Percentiles rank a stretch among this genome's conserved stretches.
Conservation (phyloP, 1,139 yeast genomes). For the Candida sanyaensis region DNA sequence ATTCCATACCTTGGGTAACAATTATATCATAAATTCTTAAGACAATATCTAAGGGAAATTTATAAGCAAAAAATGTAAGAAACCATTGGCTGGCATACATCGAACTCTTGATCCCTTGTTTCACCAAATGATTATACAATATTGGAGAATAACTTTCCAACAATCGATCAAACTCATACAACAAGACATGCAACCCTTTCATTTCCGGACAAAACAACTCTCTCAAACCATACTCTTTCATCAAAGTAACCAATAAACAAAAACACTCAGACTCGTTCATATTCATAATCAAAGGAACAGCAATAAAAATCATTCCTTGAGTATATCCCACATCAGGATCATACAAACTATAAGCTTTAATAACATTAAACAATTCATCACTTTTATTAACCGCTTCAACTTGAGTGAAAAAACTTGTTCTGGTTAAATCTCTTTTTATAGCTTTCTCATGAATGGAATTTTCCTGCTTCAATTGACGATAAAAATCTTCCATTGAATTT, state of each 20-base stretch:
- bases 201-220: conserved; percentile 81
- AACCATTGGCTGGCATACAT: conserved; percentile 99
- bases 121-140: conserved; percentile 70
- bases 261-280: conserved; percentile 86
- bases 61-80: conserved; percentile 89
- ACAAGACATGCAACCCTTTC: conserved; percentile 85
- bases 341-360: conserved; percentile 80
- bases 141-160: conserved; percentile 70
- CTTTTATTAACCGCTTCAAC: conserved; percentile 52
- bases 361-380: conserved; percentile 67
- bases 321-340: conserved; percentile 97
- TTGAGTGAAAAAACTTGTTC: conserved; percentile 79
- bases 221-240: conserved; percentile 82
- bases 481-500: conserved; percentile 68
- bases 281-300: conserved; percentile 81
- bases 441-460: conserved; percentile 71
- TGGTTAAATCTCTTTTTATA: conserved; percentile 76
- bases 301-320: conserved; percentile 94
- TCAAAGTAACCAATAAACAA: conserved; percentile 73
- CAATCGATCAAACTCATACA: conserved; percentile 87
- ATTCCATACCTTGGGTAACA: conserved; percentile 86
- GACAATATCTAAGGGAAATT: conserved; percentile 84
- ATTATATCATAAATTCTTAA: conserved; percentile 81
- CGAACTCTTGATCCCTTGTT: conserved; percentile 84
- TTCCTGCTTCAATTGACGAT: conserved; percentile 50